Evolutionary conservation across 179 eudicot species (phyloP), one percentile per base, ranked within the genome.

Genomic region (Silene vulgaris): DNA sequence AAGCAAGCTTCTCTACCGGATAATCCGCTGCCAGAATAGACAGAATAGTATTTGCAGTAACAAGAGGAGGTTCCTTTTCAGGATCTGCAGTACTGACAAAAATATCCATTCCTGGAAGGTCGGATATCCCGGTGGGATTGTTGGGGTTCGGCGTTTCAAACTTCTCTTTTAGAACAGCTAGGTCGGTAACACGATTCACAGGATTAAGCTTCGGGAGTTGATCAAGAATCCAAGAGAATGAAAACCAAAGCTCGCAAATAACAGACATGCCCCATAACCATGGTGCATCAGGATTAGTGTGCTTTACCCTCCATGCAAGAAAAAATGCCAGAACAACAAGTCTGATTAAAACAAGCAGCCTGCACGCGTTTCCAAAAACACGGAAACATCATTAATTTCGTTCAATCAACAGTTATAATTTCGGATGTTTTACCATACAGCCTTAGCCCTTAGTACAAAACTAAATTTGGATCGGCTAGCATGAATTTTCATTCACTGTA

Each of bases 191-290:
- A 1, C 80, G 80, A 17, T 78, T 78, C 13, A 78, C 52, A 3
- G 80, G 80, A 20, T 74, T 63, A 6, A 78, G 80, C 76, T 78
- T 78, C 3, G 80, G 80, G 8, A 78, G 76, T 78, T 78, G 80
- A 40, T 78, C 80, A 17, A 78, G 80, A 23, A 78, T 56, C 80
- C 80, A 78, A 2, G 80, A 72, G 72, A 78, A 78, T 8, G 77
- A 75, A 43, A 78, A 78, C 80, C 80, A 78, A 23, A 78, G 43
- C 48, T 78, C 80, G 4, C 80, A 78, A 13, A 73, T 48, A 1
- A 78, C 68, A 26, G 80, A 78, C 77, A 78, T 72, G 0, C 71
- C 71, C 80, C 80, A 78, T 56, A 78, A 56, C 76, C 76, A 73
- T 35, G 73, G 35, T 29, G 80, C 80, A 13, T 78, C 80, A 5